Evolutionary conservation across 352 stramenopile genomes (phyloP), one percentile per base, ranked within the genome.

Genomic region (Phytophthora meadii): DNA sequence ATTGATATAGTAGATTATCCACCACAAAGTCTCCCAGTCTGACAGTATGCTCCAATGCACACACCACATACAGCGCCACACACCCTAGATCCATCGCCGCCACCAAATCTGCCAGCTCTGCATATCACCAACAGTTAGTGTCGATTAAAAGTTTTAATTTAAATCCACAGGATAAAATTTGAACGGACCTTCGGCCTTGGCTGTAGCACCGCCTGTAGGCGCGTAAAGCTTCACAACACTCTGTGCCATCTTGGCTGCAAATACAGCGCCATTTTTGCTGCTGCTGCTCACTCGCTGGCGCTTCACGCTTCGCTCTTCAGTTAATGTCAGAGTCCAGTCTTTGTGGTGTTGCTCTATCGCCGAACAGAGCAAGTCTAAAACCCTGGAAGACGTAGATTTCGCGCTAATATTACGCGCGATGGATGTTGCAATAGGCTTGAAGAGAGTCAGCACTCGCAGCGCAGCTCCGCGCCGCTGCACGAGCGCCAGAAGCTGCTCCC

Each of bases 1-100:
- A 74, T 70, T 94, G 85, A 36, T 94, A 94, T 11, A 94, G 70
- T 71, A 94, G 69, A 60, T 91, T 94, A 46, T 92, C 85, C 22
- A 89, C 22, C 48, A 92, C 83, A 32, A 91, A 67, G 22, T 91
- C 83, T 24, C 74, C 72, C 11, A 94, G 62, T 14, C 67, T 70
- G 19, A 87, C 69, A 25, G 70, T 52, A 44, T 71, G 52, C 54
- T 90, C 83, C 34, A 79, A 59, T 11, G 65, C 61, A 58, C 72
- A 82, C 22, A 72, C 75, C 22, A 91, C 60, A 11, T 79, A 85
- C 25, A 94, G 65, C 40, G 82, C 85, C 19, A 80, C 54, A 41
- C 70, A 76, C 4, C 78, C 80, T 32, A 90, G 65, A 40, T 91
- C 80, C 65, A 94, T 72, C 15, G 76, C 71, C 2, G 61, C 63